phyloP scores from a whole-genome alignment of 495 filamentous ascomycete species.

The Aspergillus coremiiformis region DNA sequence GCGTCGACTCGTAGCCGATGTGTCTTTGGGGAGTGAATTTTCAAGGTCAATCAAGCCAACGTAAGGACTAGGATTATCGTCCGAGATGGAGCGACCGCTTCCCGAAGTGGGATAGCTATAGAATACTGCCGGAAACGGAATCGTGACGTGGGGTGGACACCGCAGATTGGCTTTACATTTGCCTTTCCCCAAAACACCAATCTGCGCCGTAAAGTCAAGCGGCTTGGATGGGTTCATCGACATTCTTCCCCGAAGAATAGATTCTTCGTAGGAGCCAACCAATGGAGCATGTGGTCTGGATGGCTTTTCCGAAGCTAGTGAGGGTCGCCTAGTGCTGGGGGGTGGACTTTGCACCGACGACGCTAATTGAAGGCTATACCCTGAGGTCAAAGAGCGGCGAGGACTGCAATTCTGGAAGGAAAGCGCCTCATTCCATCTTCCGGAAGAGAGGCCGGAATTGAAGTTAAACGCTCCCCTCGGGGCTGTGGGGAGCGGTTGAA shows the following conservation, averaged over 20 bases:
- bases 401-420: slow-evolving; percentile 65
- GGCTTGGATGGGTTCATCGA: slow-evolving; percentile 93
- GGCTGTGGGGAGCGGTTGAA: slow-evolving; percentile 30
- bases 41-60: slow-evolving; percentile 92
- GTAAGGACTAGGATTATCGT: slow-evolving; percentile 91
- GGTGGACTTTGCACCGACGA: slow-evolving; percentile 56
- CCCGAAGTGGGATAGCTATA: slow-evolving; percentile 76
- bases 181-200: slow-evolving; percentile 84
- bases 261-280: slow-evolving; percentile 97
- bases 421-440: slow-evolving; percentile 45
- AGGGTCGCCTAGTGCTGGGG: slow-evolving; percentile 57
- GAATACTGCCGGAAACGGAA: slow-evolving; percentile 94
- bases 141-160: slow-evolving; percentile 84
- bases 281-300: slow-evolving; percentile 82
- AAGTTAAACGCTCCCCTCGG: slow-evolving; percentile 13
- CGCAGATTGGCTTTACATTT: slow-evolving; percentile 80
- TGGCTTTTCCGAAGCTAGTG: slow-evolving; percentile 65
- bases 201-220: slow-evolving; percentile 88
- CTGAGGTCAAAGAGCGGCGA: slow-evolving; percentile 62
- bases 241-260: slow-evolving; percentile 90
- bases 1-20: slow-evolving; percentile 34
- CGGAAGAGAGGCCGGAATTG: slow-evolving; percentile 16
- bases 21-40: slow-evolving; percentile 52
- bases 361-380: slow-evolving; percentile 49
- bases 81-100: slow-evolving; percentile 49